Evolutionary conservation across 257 asterid genomes (phyloP).

Genomic region (Solanum dulcamara): DNA sequence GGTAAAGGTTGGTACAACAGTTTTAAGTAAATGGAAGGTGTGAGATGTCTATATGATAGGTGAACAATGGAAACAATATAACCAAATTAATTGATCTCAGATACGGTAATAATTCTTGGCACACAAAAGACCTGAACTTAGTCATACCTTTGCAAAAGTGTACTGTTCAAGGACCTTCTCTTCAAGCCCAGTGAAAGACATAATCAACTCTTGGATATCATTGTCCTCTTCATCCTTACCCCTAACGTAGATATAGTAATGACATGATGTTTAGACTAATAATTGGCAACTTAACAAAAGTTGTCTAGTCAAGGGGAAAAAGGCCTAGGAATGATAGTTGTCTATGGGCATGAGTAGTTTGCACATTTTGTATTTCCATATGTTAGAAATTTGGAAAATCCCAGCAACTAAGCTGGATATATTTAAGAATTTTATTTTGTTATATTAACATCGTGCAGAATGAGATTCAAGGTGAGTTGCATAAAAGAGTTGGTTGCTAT

Average conservation of each 20-base stretch:
- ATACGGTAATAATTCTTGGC: background rate
- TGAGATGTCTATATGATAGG: background rate
- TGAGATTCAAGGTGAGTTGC: background rate
- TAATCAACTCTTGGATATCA: conserved; percentile 72
- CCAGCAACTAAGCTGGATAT: background rate
- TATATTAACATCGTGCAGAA: background rate
- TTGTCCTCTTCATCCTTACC: conserved; percentile 56
- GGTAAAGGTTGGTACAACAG: background rate
- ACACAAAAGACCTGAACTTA: background rate
- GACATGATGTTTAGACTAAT: conserved; percentile 1
- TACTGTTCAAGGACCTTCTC: conserved; percentile 89
- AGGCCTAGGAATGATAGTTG: background rate
- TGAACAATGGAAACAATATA: background rate
- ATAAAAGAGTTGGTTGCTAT: background rate
- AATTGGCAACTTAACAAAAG: conserved; percentile 2
- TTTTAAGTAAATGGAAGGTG: background rate
- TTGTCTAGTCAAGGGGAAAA: background rate
- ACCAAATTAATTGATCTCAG: background rate
- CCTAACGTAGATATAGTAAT: conserved; percentile 26
- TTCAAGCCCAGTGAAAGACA: conserved; percentile 72
- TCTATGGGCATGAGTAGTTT: background rate
- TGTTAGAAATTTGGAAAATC: background rate
- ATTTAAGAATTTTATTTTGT: background rate
- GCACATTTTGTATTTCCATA: background rate
- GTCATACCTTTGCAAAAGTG: conserved; percentile 81